Percentiles rank a stretch among this genome's conserved stretches.
phyloP scores from a whole-genome alignment of 2,329 filamentous ascomycete genomes.

The Davidsoniella eucalypti region DNA sequence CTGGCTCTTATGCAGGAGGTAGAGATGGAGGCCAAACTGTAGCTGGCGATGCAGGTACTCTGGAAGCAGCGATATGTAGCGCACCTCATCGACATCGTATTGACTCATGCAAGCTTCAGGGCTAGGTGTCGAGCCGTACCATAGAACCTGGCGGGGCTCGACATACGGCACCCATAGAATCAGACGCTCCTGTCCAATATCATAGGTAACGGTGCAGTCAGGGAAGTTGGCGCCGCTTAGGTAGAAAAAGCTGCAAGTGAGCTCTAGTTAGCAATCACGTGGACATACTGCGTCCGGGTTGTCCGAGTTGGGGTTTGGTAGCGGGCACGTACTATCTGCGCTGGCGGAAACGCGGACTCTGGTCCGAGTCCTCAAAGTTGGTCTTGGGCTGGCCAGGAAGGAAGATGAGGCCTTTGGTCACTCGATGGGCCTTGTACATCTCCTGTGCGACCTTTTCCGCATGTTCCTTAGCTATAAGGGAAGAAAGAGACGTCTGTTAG shows the following conservation, averaged over 20 bases:
- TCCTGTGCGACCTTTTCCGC: conserved; percentile 38
- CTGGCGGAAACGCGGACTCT: conserved; percentile 38
- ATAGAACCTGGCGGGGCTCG: conserved; percentile 44
- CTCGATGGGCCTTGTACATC: conserved; percentile 22
- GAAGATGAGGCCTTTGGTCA: conserved; percentile 35
- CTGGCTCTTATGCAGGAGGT: conserved; percentile 33
- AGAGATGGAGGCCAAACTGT: conserved; percentile 20
- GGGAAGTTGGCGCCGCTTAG: conserved; percentile 37
- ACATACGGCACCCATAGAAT: conserved; percentile 59
- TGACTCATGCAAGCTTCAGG: conserved; percentile 41
- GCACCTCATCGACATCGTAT: conserved; percentile 57
- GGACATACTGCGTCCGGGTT: neutral
- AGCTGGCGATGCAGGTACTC: conserved; percentile 26
- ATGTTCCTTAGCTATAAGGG: conserved; percentile 33
- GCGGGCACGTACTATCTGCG: conserved; percentile 34
- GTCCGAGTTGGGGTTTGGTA: neutral
- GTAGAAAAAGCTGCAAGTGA: conserved; percentile 38
- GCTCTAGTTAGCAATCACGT: neutral
- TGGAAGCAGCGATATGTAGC: conserved; percentile 38
- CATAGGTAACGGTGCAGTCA: conserved; percentile 39
- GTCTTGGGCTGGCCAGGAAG: conserved; percentile 34
- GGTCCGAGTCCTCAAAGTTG: conserved; percentile 42
- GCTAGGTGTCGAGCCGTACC: conserved; percentile 44
- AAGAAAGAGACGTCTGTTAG: conserved; percentile 1
- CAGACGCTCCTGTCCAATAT: conserved; percentile 42